Evolutionary conservation across 345 rosid genomes (phyloP).

Genomic region (Reutealis trisperma): DNA sequence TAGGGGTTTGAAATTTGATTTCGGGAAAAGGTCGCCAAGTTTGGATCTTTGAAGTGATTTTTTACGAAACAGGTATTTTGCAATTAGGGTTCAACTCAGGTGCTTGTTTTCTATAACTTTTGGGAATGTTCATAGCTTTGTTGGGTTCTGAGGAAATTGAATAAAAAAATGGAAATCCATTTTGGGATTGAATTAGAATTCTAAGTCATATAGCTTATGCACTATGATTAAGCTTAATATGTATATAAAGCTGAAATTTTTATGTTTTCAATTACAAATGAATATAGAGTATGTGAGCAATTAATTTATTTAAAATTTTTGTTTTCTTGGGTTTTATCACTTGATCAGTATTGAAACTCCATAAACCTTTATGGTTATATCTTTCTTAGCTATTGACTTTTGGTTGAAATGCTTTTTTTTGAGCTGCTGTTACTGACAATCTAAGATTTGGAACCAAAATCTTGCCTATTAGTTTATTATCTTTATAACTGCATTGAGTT

Average conservation of each 20-base stretch:
- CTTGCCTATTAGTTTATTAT: neutral
- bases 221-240: neutral
- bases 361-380: neutral
- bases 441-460: neutral
- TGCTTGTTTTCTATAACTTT: neutral
- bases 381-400: neutral
- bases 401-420: neutral
- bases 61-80: neutral
- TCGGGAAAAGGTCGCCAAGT: neutral
- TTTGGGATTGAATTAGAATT: neutral
- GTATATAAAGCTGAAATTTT: neutral
- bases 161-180: neutral
- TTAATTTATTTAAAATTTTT: neutral
- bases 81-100: neutral
- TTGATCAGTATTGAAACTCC: neutral
- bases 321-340: neutral
- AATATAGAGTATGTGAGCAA: neutral
- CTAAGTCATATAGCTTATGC: neutral
- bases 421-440: neutral
- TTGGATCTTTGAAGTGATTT: neutral
- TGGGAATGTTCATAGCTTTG: neutral
- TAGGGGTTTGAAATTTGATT: neutral
- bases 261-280: neutral
- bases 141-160: slow-evolving; percentile 3
- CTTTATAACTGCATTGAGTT: neutral